Base-by-base conservation (phyloP, 805 yeast genomes). In the Metschnikowia noctiluminum region DNA sequence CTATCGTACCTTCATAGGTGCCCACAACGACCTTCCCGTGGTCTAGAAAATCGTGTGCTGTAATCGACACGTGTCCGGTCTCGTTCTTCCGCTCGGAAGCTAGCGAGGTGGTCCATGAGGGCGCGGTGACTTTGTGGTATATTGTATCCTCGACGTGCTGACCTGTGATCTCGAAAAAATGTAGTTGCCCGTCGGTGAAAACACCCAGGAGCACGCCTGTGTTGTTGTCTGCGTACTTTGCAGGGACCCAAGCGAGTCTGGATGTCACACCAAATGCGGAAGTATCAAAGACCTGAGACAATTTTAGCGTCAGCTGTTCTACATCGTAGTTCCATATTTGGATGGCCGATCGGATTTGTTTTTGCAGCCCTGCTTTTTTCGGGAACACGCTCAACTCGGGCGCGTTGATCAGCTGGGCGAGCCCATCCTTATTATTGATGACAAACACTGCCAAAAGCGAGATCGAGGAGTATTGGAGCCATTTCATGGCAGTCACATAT, bases 121-220 rank as follows among this genome's bases (percentile, higher is more conserved):
- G 45, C 12, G 47, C 30, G 4, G 46, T 42, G 7, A 69, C 54
- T 6, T 50, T 49, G 8, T 57, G 51, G 40, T 47, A 54, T 7
- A 51, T 42, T 2, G 69, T 38, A 5, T 38, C 30, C 6, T 45
- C 10, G 21, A 12, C 28, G 27, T 16, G 12, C 10, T 36, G 8
- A 5, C 15, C 45, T 10, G 59, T 59, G 0, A 82, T 57, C 42
- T 71, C 71, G 14, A 82, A 59, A 6, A 83, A 57, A 48, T 80
- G 81, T 5, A 81, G 61, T 6, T 68, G 61, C 0, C 91, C 91
- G 61, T 82, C 85, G 37, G 79, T 78, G 51, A 80, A 79, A 0
- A 71, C 69, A 10, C 80, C 81, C 6, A 74, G 75, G n/a, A 84
- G 54, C 0, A 76, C 67, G 2, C 81, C 82, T 13, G 76, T 40